Percentiles rank a stretch among this genome's conserved stretches.
phyloP scores from a whole-genome alignment of 108 stramenopile species.

The Stephanodiscus triporus region DNA sequence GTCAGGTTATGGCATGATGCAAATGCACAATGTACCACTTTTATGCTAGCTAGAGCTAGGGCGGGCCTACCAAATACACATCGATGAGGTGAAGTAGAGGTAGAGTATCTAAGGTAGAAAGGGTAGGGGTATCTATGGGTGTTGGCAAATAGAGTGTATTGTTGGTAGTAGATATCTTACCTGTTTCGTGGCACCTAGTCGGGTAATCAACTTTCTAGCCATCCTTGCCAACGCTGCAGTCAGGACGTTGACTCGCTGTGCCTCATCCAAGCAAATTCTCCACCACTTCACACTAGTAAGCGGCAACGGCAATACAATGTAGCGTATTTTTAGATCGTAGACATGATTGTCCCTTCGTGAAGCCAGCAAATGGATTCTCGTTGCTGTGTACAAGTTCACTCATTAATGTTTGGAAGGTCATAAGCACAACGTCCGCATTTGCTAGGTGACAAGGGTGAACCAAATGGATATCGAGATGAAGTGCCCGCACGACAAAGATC shows the following conservation, averaged over 20 bases:
- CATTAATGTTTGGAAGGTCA: constrained; percentile 62
- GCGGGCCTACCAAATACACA: too few species aligned
- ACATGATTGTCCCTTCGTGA: constrained; percentile 16
- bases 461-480: constrained; percentile 31
- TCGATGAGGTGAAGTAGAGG: too few species aligned
- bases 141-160: too few species aligned
- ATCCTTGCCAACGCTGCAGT: constrained; percentile 72
- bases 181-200: too few species aligned
- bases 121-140: too few species aligned
- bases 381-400: constrained; percentile 65
- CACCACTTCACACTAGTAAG: constrained; percentile 60
- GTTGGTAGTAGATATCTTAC: too few species aligned
- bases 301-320: constrained; percentile 75
- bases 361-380: constrained; percentile 61
- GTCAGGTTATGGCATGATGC: too few species aligned
- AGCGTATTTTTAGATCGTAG: constrained; percentile 54
- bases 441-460: constrained; percentile 66
- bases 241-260: constrained; percentile 68
- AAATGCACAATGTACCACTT: too few species aligned
- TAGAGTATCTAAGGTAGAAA: too few species aligned
- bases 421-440: constrained; percentile 68
- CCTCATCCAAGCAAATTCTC: constrained; percentile 75
- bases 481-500: constrained; percentile 21
- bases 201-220: constrained; percentile 64
- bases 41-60: too few species aligned